These are phyloP conservation scores for Lasiodiplodia citricola DNA, from an alignment of 2,329 filamentous ascomycete species.

Conservation along the genomic window DNA sequence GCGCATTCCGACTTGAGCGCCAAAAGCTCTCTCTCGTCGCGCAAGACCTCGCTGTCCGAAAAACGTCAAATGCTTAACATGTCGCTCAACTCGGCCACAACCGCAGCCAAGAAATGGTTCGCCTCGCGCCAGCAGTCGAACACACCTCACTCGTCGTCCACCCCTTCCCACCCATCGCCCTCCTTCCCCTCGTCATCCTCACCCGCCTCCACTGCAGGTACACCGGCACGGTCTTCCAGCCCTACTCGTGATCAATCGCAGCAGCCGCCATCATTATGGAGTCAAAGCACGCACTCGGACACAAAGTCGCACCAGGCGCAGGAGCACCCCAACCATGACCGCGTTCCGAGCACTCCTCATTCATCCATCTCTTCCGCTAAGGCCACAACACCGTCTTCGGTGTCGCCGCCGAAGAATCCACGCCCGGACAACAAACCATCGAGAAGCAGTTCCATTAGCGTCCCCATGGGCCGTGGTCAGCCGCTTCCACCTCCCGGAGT, in stretches of 20 bases:
- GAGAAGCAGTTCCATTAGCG: slow-evolving; percentile 9
- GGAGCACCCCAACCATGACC: not conserved
- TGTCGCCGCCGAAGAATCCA: not conserved
- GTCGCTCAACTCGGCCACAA: slow-evolving; percentile 55
- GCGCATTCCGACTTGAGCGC: slow-evolving; percentile 6
- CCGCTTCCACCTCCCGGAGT: slow-evolving; percentile 81
- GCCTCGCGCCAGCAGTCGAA: slow-evolving; percentile 43
- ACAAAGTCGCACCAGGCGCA: not conserved
- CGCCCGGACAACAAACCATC: not conserved
- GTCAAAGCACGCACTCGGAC: not conserved
- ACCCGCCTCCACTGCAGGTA: not conserved
- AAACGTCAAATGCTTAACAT: slow-evolving; percentile 39
- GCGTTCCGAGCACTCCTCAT: not conserved
- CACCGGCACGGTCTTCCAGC: not conserved
- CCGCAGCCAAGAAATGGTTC: slow-evolving; percentile 66
- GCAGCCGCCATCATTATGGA: not conserved
- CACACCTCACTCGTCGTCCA: not conserved
- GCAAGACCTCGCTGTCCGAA: slow-evolving; percentile 26
- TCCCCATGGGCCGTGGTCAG: slow-evolving; percentile 79
- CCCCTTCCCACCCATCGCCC: not conserved
- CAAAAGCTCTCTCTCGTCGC: slow-evolving; percentile 4
- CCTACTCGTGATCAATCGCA: slow-evolving; percentile 2
- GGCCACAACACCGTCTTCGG: not conserved
- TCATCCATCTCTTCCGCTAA: not conserved
- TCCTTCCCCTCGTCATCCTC: not conserved